Evolutionary conservation across 1,139 yeast species (phyloP).

Genomic region (Candida tropicalis): DNA sequence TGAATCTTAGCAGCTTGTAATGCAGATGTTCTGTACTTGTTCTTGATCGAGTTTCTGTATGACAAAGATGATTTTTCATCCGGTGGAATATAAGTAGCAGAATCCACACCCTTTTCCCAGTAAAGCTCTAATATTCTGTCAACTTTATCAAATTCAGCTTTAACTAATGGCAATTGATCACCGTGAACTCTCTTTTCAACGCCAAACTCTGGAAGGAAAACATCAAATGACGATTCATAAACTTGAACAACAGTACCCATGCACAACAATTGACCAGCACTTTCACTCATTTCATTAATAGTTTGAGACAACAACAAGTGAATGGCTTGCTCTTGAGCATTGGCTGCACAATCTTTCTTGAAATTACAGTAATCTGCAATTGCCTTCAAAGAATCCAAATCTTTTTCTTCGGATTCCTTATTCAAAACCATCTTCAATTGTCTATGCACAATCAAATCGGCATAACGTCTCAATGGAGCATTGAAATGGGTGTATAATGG

Average conservation of each 20-base stretch:
- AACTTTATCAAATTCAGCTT: slow-evolving; percentile 85
- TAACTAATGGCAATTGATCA: slow-evolving; percentile 88
- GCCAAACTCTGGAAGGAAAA: slow-evolving; percentile 91
- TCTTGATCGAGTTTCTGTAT: slow-evolving; percentile 75
- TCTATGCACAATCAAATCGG: slow-evolving; percentile 90
- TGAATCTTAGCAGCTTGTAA: slow-evolving; percentile 67
- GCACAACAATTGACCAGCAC: slow-evolving; percentile 79
- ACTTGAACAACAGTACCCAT: slow-evolving; percentile 91
- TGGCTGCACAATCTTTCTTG: slow-evolving; percentile 91
- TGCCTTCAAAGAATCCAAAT: slow-evolving; percentile 73
- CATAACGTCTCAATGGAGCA: slow-evolving; percentile 90
- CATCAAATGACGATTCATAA: slow-evolving; percentile 95
- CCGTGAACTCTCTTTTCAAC: slow-evolving; percentile 98
- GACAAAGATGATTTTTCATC: slow-evolving; percentile 81
- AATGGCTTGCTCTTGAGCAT: slow-evolving; percentile 93
- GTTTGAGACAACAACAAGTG: slow-evolving; percentile 85
- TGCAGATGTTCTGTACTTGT: slow-evolving; percentile 75
- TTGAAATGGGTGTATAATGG: slow-evolving; percentile 92
- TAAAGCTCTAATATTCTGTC: slow-evolving; percentile 73
- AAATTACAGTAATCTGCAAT: slow-evolving; percentile 92
- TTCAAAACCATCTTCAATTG: slow-evolving; percentile 74
- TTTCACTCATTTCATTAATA: slow-evolving; percentile 74
- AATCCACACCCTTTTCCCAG: slow-evolving; percentile 91
- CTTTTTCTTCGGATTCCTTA: slow-evolving; percentile 33
- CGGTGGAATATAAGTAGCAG: slow-evolving; percentile 88